Evolutionary conservation across 345 rosid genomes (phyloP).

Genomic region (Aethionema arabicum): DNA sequence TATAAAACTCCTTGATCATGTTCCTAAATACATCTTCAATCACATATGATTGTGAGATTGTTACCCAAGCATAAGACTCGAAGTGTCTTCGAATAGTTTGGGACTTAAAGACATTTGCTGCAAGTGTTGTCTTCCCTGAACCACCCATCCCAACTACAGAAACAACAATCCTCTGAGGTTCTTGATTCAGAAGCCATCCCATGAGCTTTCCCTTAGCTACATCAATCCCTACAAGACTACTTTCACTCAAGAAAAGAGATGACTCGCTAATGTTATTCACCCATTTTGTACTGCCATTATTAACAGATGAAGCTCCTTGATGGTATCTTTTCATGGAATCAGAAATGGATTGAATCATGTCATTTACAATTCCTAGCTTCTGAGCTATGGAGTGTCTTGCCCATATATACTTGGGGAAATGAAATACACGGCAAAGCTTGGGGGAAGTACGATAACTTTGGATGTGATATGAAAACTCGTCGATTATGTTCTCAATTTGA

Average conservation of each 20-base stretch:
- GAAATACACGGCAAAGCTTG: slow-evolving; percentile 15
- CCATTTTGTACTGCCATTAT: slow-evolving; percentile 8
- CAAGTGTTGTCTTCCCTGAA: slow-evolving; percentile 44
- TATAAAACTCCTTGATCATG: slow-evolving; percentile 39
- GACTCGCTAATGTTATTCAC: slow-evolving; percentile 33
- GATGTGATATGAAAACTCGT: slow-evolving; percentile 36
- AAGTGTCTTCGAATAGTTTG: slow-evolving; percentile 34
- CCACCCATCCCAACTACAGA: slow-evolving; percentile 46
- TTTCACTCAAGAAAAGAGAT: slow-evolving; percentile 35
- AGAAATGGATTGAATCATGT: slow-evolving; percentile 30
- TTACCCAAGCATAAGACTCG: slow-evolving; percentile 40
- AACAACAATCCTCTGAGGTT: slow-evolving; percentile 26
- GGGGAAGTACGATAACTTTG: slow-evolving; percentile 18
- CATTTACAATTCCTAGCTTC: slow-evolving; percentile 33
- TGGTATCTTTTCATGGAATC: slow-evolving; percentile 37
- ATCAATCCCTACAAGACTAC: slow-evolving; percentile 45
- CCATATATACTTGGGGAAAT: slow-evolving; percentile 33
- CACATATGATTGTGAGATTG: slow-evolving; percentile 41
- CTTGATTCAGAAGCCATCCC: slow-evolving; percentile 31
- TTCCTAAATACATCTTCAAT: slow-evolving; percentile 42
- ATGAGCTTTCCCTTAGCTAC: slow-evolving; percentile 26
- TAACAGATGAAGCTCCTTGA: slow-evolving; percentile 7
- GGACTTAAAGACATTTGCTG: slow-evolving; percentile 35
- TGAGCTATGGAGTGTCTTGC: slow-evolving; percentile 33
- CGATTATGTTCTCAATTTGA: slow-evolving; percentile 42